Evolutionary conservation across 2,329 filamentous ascomycete species (phyloP).

Genomic region (Tolypocladium sp.): DNA sequence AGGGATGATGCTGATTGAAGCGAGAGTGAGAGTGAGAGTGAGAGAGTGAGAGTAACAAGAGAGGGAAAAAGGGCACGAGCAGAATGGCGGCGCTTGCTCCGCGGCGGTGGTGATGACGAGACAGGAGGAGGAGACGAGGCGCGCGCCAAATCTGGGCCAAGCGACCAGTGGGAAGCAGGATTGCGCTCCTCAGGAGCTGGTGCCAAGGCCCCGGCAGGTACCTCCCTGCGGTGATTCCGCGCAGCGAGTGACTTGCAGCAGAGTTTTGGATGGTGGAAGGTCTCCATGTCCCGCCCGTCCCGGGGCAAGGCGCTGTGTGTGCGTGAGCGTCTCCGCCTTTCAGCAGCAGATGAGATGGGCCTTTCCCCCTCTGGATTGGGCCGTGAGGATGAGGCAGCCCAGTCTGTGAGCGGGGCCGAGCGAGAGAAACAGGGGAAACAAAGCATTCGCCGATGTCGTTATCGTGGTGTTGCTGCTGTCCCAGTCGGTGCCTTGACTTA

Average conservation of each 20-base stretch:
- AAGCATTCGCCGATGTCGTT: too few species aligned
- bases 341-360: not conserved
- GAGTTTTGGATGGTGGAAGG: not conserved
- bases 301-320: not conserved
- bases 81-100: not conserved
- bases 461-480: too few species aligned
- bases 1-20: not conserved
- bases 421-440: not conserved
- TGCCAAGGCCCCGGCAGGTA: not conserved
- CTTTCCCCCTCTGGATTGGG: not conserved
- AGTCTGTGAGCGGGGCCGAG: not conserved
- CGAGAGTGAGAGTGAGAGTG: not conserved
- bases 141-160: conserved; percentile 3
- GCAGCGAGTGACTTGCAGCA: not conserved
- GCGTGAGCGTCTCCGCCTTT: not conserved
- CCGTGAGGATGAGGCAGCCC: not conserved
- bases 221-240: not conserved
- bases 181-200: not conserved
- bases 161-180: not conserved
- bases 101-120: not conserved
- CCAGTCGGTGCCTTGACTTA: too few species aligned
- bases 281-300: not conserved
- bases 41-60: not conserved
- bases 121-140: not conserved
- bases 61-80: not conserved